A percentile compares a stretch with the other conserved stretches of the same genome.
Conservation (phyloP, 208 protist genomes). For the Acanthamoeba triangularis region DNA sequence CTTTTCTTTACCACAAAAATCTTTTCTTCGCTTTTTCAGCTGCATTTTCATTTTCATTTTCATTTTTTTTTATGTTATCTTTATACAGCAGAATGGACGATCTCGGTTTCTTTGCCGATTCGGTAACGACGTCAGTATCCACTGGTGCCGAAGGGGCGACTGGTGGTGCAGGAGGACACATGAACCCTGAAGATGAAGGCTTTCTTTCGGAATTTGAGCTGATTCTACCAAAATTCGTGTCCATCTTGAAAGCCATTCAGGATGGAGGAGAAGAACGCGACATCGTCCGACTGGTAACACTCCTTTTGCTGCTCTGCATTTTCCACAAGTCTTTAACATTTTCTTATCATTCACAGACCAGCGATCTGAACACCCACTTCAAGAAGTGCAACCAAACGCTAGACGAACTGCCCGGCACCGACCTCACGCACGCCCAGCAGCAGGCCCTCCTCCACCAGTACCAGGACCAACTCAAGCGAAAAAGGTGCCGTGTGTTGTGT, state of each 20-base stretch:
- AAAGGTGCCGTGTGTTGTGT: not conserved
- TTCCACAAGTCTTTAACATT: not conserved
- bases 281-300: slow-evolving; percentile 34
- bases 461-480: slow-evolving; percentile 63
- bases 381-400: slow-evolving; percentile 56
- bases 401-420: slow-evolving; percentile 38
- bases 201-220: slow-evolving; percentile 43
- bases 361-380: slow-evolving; percentile 46
- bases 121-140: not conserved
- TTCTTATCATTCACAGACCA: not conserved
- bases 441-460: slow-evolving; percentile 45
- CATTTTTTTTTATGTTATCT: too few relatives aligned
- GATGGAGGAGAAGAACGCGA: slow-evolving; percentile 39
- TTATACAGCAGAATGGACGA: too few relatives aligned
- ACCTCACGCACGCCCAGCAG: slow-evolving; percentile 53
- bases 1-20: not conserved
- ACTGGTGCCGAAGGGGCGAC: not conserved
- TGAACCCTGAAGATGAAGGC: slow-evolving; percentile 25
- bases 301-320: too few relatives aligned
- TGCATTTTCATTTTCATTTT: too few relatives aligned
- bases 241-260: slow-evolving; percentile 57
- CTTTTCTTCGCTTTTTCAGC: not conserved
- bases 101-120: not conserved
- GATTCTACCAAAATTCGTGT: slow-evolving; percentile 35
- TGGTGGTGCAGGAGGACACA: not conserved